phyloP scores from a whole-genome alignment of 805 yeast genomes.

The Cyberlindnera saturnus region DNA sequence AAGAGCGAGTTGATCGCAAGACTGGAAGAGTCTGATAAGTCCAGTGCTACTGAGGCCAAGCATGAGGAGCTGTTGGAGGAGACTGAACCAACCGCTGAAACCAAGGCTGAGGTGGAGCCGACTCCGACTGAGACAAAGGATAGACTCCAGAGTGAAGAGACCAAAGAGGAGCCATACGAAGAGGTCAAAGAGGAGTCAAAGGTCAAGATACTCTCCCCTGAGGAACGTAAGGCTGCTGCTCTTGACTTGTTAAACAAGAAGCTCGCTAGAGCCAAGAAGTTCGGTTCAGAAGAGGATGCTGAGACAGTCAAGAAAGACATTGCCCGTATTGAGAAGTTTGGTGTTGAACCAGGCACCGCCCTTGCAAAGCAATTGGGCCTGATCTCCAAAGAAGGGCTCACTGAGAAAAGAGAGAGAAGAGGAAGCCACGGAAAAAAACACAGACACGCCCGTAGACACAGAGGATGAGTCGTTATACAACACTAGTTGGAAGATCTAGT shows the following conservation, averaged over 20 bases:
- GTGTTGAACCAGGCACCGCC: constrained; percentile 61
- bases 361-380: constrained; percentile 64
- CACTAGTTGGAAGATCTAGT: no score
- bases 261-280: constrained; percentile 68
- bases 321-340: constrained; percentile 76
- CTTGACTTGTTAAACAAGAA: constrained; percentile 61
- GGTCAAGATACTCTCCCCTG: constrained; percentile 43
- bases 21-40: constrained; percentile 48
- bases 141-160: not conserved
- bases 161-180: constrained; percentile 9
- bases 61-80: constrained; percentile 1
- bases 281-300: constrained; percentile 51
- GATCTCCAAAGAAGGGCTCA: constrained; percentile 18
- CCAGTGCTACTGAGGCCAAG: not conserved
- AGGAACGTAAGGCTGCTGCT: constrained; percentile 65
- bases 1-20: constrained; percentile 72
- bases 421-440: constrained; percentile 3
- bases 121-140: constrained; percentile 1
- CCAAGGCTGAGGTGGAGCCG: constrained; percentile 6
- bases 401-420: constrained; percentile 5
- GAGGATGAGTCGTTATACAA: not conserved
- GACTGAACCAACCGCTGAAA: constrained; percentile 1
- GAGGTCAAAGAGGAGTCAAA: constrained; percentile 24
- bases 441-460: constrained; percentile 1
- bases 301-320: constrained; percentile 54